phyloP scores from a whole-genome alignment of 352 stramenopile species.

The Globisporangium carolinianum region DNA sequence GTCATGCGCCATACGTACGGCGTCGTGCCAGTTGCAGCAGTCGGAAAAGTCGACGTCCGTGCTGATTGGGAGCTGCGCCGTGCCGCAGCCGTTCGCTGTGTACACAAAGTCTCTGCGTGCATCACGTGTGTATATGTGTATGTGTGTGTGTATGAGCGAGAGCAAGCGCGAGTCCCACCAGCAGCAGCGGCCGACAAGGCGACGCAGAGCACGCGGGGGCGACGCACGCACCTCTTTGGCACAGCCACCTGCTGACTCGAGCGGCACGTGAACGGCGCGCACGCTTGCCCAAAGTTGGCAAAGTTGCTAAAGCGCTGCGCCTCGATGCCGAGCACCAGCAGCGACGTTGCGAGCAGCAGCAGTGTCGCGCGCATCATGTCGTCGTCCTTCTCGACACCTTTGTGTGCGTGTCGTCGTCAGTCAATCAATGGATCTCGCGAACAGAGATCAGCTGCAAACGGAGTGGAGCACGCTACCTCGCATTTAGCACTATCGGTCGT shows the following conservation, averaged over 20 bases:
- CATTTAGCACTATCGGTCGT: not conserved
- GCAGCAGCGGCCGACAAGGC: not conserved
- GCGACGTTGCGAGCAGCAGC: not conserved
- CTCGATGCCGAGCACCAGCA: not conserved
- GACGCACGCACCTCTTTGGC: conserved; percentile 20
- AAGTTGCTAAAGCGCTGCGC: conserved; percentile 4
- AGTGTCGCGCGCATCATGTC: too few species aligned
- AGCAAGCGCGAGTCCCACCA: not conserved
- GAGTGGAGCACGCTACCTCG: not conserved
- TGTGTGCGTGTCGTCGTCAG: not conserved
- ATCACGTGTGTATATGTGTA: not conserved
- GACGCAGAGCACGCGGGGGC: too few species aligned
- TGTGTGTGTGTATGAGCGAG: not conserved
- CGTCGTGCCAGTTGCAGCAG: conserved; percentile 81
- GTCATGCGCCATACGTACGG: conserved; percentile 23
- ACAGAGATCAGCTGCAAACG: too few species aligned
- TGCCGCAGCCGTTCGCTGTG: conserved; percentile 72
- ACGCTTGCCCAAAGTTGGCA: conserved; percentile 23
- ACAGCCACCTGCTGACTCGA: conserved; percentile 12
- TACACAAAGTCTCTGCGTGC: conserved; percentile 54
- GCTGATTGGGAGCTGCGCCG: conserved; percentile 43
- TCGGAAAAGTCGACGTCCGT: conserved; percentile 41
- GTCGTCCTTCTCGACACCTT: not conserved
- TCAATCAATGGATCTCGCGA: not conserved
- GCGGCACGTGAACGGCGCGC: conserved; percentile 31